Percentiles rank a stretch among this genome's conserved stretches.
phyloP scores from a whole-genome alignment of 1,284 basidiomycete species.

The Sporisorium scitamineum region DNA sequence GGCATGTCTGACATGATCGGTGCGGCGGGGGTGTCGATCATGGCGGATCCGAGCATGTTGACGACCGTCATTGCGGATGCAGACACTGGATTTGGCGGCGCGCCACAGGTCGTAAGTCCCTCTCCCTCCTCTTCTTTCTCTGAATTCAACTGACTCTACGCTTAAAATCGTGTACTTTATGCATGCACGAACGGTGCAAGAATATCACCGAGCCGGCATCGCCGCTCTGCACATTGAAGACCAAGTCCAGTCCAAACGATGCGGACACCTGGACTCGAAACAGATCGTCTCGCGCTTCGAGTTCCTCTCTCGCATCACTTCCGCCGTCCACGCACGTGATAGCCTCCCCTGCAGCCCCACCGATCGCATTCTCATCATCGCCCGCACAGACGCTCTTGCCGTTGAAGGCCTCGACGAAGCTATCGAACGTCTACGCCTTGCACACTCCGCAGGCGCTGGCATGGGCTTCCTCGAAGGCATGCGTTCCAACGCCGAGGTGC shows the following conservation, averaged over 20 bases:
- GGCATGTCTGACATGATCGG: slow-evolving; percentile 76
- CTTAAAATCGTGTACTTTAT: neutral
- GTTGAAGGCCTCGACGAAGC: slow-evolving; percentile 85
- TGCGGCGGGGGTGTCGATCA: slow-evolving; percentile 36
- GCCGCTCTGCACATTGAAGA: slow-evolving; percentile 85
- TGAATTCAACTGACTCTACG: too few relatives aligned
- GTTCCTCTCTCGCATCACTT: slow-evolving; percentile 80
- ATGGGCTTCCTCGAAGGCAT: slow-evolving; percentile 84
- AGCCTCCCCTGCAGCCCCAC: slow-evolving; percentile 75
- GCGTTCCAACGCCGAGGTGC: slow-evolving; percentile 75
- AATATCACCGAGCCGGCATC: slow-evolving; percentile 79
- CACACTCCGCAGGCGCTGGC: slow-evolving; percentile 81
- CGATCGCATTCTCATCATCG: slow-evolving; percentile 81
- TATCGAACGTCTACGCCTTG: slow-evolving; percentile 77
- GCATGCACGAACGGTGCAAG: slow-evolving; percentile 75
- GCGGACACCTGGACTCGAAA: slow-evolving; percentile 83
- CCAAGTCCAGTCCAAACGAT: slow-evolving; percentile 82
- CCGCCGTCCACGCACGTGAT: slow-evolving; percentile 72
- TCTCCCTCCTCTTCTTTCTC: neutral
- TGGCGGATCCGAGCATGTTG: slow-evolving; percentile 21
- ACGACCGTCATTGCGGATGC: slow-evolving; percentile 79
- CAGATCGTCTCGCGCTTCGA: slow-evolving; percentile 82
- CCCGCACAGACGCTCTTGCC: slow-evolving; percentile 83
- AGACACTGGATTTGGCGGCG: slow-evolving; percentile 84
- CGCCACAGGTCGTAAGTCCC: slow-evolving; percentile 76